Base-by-base conservation (phyloP, 805 yeast genomes). In the Saccharomyces cerevisiae region DNA sequence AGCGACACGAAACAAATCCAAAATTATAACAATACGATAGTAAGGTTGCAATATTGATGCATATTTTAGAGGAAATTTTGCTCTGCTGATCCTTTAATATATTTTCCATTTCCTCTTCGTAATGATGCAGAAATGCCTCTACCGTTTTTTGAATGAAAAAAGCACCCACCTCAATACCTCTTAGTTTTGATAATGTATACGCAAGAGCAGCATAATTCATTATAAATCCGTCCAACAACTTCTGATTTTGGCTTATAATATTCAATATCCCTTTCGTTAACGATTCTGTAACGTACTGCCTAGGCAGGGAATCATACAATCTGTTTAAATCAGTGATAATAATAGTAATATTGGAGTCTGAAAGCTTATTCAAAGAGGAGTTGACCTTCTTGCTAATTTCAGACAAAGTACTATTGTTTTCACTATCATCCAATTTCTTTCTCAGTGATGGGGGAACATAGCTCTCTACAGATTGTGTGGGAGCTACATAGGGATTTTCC, bases 161-260 rank as follows among this genome's bases (percentile, higher is more conserved):
- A 0, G 97, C 99, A 56, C 96, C 97, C 68, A 89, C 86, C 57
- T 89, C 96, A 41, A 84, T 81, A 22, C 99, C 98, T 60, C 87
- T 87, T 22, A 83, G 64, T 56, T 87, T 78, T 71, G 87, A 89
- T 26, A 94, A 68, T 0, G 96, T 85, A 24, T 84, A 84, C 2
- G 84, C 79, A 6, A 89, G 75, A 5, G 89, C 84, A 0, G 96
- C 86, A 68, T 92, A 91, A 31, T 88, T 76, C 56, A 86, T 79
- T 43, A 91, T 81, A 66, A 89, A 89, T 0, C 87, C 80, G 58
- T 91, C 97, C 50, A 89, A 72, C 50, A 90, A 71, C 49, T 86
- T 78, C 3, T 85, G 84, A 29, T 84, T 85, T 30, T 78, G 76
- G 9, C 79, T 70, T 13, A 90, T 78, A 57, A 88, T 82, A 31